Base-by-base conservation (phyloP, 805 yeast genomes). In the Diddensiella transvaalensis region DNA sequence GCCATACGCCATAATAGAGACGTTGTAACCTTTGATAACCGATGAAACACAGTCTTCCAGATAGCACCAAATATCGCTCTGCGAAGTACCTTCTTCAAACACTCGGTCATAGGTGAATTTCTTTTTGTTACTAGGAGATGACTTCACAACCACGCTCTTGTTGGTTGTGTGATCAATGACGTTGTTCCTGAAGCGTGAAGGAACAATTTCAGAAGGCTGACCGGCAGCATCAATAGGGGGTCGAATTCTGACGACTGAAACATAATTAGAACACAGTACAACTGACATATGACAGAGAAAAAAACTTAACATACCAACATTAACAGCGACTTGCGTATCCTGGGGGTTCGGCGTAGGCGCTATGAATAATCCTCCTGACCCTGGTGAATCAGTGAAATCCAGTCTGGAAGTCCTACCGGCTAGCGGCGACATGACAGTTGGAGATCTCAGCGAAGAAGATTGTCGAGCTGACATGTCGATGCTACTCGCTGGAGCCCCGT, bases 1-100 rank as follows among this genome's bases (percentile, higher is more conserved):
- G 32, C 70, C 70, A 40, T 64, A 60, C 1, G 63, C 62, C 53
- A 60, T 48, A 22, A 60, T 44, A 2, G 60, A 53, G 26, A 57
- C 57, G 35, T 60, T 60, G 44, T 50, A 58, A 4, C 63, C 64
- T 22, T 54, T 42, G 13, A 58, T 26, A 21, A 58, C 40, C 21
- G 46, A 32, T 23, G 49, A 32, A 1, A 51, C 36, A 21, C 54
- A 41, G 4, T 32, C 33, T 3, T 35, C 17, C 6, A 57, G 32
- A 40, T 57, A 43, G 10, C 38, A 22, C 46, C 48, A 58, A 5
- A 58, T 45, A 10, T 49, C 55, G 6, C 24, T 24, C 46, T 58
- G 62, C 8, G 51, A n/a, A 8, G 62, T 53, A 19, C 43, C 29
- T 2, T 50, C 50, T 18, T 46, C 54, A 26, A 58, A 57, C 11